phyloP scores from a whole-genome alignment of 495 filamentous ascomycete genomes.

The Hypomontagnella submonticulosa region DNA sequence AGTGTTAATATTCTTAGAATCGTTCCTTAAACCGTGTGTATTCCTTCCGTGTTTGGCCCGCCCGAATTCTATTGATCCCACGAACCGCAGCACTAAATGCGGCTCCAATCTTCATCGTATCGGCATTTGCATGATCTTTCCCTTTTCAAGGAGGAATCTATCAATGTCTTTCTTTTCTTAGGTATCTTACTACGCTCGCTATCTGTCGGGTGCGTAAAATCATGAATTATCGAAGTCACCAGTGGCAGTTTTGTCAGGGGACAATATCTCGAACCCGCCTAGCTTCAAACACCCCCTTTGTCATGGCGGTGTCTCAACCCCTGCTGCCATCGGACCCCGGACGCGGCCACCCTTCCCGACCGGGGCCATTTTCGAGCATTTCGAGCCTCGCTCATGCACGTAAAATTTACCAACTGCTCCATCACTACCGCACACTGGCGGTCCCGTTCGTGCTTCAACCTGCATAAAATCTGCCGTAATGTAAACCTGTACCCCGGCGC shows the following conservation, averaged over 20 bases:
- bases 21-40: not conserved
- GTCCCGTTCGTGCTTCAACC: conserved; percentile 29
- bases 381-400: conserved; percentile 28
- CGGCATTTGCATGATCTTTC: too few relatives aligned
- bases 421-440: conserved; percentile 8
- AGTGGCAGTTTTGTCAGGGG: conserved; percentile 34
- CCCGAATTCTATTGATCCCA: conserved; percentile 3
- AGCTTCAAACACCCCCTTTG: conserved; percentile 48
- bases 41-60: not conserved
- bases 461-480: conserved; percentile 30
- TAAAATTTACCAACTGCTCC: conserved; percentile 18
- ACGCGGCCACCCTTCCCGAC: conserved; percentile 28
- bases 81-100: not conserved
- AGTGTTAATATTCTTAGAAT: not conserved
- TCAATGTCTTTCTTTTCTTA: not conserved
- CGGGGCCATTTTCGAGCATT: conserved; percentile 9
- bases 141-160: conserved; percentile 5
- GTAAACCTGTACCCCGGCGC: conserved; percentile 2
- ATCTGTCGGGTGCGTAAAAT: conserved; percentile 11
- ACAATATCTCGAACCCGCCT: conserved; percentile 22
- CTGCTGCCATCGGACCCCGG: conserved; percentile 29
- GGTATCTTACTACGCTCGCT: not conserved
- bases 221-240: conserved; percentile 22
- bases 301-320: conserved; percentile 49
- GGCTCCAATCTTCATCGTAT: not conserved